Percentiles rank a stretch among this genome's conserved stretches.
These are phyloP conservation scores for Kwoniella europaea DNA, from an alignment of 768 basidiomycete species.

Conservation along the genomic window DNA sequence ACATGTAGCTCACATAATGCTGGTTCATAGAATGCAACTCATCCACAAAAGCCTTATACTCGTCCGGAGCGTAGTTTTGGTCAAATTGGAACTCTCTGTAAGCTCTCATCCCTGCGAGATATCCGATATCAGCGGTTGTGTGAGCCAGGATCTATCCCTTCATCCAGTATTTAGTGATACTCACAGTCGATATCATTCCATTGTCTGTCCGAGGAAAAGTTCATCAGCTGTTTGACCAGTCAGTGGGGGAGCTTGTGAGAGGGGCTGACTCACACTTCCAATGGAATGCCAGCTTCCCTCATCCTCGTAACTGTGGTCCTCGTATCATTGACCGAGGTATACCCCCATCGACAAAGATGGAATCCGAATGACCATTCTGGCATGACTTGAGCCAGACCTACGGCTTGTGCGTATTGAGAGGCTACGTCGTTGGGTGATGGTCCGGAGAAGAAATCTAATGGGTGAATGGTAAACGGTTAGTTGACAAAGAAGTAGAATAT, in stretches of 20 bases:
- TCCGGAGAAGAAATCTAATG: constrained; percentile 67
- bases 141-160: too few relatives aligned
- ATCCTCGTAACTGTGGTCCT: constrained; percentile 65
- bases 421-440: constrained; percentile 62
- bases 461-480: background rate
- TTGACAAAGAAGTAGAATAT: background rate
- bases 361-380: constrained; percentile 79
- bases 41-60: constrained; percentile 49
- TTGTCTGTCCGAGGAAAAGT: constrained; percentile 10
- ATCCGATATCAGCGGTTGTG: background rate
- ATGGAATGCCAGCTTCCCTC: constrained; percentile 74
- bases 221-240: too few relatives aligned
- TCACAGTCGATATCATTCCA: constrained; percentile 52
- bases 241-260: too few relatives aligned
- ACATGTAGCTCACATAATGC: constrained; percentile 41
- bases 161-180: background rate
- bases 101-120: constrained; percentile 30
- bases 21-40: constrained; percentile 50
- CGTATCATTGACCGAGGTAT: constrained; percentile 65
- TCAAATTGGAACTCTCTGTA: constrained; percentile 52
- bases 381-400: constrained; percentile 73
- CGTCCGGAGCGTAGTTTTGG: constrained; percentile 40
- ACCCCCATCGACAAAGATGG: constrained; percentile 70
- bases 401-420: constrained; percentile 71
- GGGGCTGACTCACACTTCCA: constrained; percentile 64